Evolutionary conservation across 331 rosid species (phyloP).

Genomic region (Cydonia oblonga): DNA sequence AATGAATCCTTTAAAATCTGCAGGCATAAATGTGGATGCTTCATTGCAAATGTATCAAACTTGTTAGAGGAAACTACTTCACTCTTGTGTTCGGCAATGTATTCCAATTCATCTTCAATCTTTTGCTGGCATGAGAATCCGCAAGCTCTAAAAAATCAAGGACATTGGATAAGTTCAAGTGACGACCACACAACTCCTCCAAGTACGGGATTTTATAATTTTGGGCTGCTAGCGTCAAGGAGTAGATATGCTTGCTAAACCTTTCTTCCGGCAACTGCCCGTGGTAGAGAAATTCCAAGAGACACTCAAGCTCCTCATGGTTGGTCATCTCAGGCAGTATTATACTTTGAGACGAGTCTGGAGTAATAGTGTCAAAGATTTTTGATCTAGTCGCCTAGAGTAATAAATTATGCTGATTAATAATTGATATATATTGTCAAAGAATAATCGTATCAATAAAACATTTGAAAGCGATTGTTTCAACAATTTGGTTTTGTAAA

Average conservation of each 20-base stretch:
- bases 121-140: conserved; percentile 37
- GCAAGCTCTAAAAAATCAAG: conserved; percentile 60
- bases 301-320: conserved; percentile 43
- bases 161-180: conserved; percentile 31
- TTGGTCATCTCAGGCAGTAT: conserved; percentile 37
- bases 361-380: conserved; percentile 18
- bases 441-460: no score
- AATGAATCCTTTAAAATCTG: conserved; percentile 23
- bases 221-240: conserved; percentile 51
- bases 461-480: no score
- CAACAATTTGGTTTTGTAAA: no score
- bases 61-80: conserved; percentile 33
- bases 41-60: conserved; percentile 53
- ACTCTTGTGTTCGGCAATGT: conserved; percentile 44
- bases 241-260: conserved; percentile 41
- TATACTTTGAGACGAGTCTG: conserved; percentile 5
- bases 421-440: no score
- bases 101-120: conserved; percentile 46
- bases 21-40: conserved; percentile 60
- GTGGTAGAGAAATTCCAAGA: conserved; percentile 54
- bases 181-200: conserved; percentile 31
- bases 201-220: conserved; percentile 53
- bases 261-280: conserved; percentile 39
- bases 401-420: no score
- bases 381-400: conserved; percentile 37